A percentile compares a stretch with the other conserved stretches of the same genome.
These are phyloP conservation scores for Suillus fuscotomentosus DNA, from an alignment of 768 basidiomycete species.

Conservation along the genomic window DNA sequence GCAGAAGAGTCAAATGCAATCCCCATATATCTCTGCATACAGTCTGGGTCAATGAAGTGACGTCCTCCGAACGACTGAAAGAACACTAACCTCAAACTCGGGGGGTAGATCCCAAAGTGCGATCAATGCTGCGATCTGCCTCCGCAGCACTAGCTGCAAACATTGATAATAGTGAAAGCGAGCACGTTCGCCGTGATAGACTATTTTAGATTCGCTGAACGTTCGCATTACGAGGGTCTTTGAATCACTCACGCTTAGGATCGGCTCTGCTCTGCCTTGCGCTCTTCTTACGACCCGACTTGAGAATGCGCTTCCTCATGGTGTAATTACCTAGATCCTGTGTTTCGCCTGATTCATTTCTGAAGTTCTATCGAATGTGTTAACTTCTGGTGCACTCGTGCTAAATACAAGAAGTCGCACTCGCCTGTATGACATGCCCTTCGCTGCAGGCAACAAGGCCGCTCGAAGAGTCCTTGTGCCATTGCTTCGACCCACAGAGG, in stretches of 20 bases:
- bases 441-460: constrained; percentile 87
- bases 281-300: constrained; percentile 53
- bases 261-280: constrained; percentile 51
- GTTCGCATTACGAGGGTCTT: background rate
- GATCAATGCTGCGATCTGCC: constrained; percentile 65
- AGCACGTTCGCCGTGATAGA: constrained; percentile 80
- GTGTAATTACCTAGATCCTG: constrained; percentile 61
- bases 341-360: constrained; percentile 76
- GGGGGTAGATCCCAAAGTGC: constrained; percentile 68
- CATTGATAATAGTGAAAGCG: constrained; percentile 83
- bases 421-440: constrained; percentile 86
- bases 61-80: background rate
- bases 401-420: constrained; percentile 12
- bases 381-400: background rate
- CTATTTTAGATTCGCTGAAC: constrained; percentile 38
- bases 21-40: constrained; percentile 84
- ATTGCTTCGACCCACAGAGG: constrained; percentile 80
- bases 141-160: constrained; percentile 76
- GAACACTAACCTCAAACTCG: constrained; percentile 69
- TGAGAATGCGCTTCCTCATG: constrained; percentile 65
- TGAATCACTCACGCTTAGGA: constrained; percentile 50
- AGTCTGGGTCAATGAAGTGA: constrained; percentile 39
- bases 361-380: constrained; percentile 58
- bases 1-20: constrained; percentile 62
- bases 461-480: constrained; percentile 82